Percentiles rank a stretch among this genome's conserved stretches.
Evolutionary conservation across 805 yeast species (phyloP).

Genomic region (Spencermartinsiella europaea): DNA sequence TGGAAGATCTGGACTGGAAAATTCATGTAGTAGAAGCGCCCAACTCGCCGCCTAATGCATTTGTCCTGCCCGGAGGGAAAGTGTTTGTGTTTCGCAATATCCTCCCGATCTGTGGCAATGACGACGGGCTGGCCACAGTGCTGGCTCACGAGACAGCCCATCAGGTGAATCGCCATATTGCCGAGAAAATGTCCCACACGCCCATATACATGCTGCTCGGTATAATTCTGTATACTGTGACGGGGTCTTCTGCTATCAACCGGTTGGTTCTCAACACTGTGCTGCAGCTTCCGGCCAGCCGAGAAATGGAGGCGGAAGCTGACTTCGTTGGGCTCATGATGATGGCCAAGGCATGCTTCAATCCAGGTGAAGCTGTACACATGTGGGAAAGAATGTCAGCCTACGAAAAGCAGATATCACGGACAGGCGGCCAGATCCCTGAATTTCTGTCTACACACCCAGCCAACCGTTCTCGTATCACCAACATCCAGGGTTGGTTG

Average conservation of each 20-base stretch:
- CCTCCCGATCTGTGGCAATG: slow-evolving; percentile 69
- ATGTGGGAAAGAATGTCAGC: slow-evolving; percentile 81
- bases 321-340: slow-evolving; percentile 90
- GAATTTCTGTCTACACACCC: slow-evolving; percentile 90
- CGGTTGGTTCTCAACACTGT: slow-evolving; percentile 50
- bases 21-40: slow-evolving; percentile 74
- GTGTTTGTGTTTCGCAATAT: slow-evolving; percentile 84
- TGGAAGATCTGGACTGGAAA: slow-evolving; percentile 52
- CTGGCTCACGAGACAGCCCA: slow-evolving; percentile 91
- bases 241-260: slow-evolving; percentile 54
- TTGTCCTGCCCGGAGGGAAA: slow-evolving; percentile 93
- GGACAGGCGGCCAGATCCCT: slow-evolving; percentile 33
- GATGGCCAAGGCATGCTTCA: slow-evolving; percentile 84
- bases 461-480: slow-evolving; percentile 64
- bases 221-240: slow-evolving; percentile 48
- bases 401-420: slow-evolving; percentile 42
- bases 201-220: slow-evolving; percentile 63
- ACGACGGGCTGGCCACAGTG: slow-evolving; percentile 94
- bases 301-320: slow-evolving; percentile 95
- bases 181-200: slow-evolving; percentile 71
- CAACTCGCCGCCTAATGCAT: slow-evolving; percentile 86
- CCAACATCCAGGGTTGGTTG: slow-evolving; percentile 60
- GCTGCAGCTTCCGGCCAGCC: slow-evolving; percentile 74
- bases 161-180: slow-evolving; percentile 86
- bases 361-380: slow-evolving; percentile 65